Conservation (phyloP, 1,284 basidiomycete species). For the Trichosporon coremiiforme region DNA sequence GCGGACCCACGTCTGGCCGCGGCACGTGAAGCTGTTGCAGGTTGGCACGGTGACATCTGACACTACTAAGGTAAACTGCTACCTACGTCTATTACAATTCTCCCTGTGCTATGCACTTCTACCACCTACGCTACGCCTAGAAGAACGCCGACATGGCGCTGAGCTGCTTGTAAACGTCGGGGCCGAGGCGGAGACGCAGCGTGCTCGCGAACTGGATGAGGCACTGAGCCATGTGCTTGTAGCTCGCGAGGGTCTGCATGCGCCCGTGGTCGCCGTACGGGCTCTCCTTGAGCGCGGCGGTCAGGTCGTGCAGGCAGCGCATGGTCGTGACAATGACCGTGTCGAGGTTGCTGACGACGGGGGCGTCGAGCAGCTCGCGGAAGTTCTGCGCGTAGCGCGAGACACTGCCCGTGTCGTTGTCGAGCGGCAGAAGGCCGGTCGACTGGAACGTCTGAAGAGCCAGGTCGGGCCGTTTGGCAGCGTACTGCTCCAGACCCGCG, state of each 20-base stretch:
- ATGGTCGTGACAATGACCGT: slow-evolving; percentile 89
- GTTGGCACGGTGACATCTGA: background rate
- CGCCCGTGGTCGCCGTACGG: slow-evolving; percentile 62
- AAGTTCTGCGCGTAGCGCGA: slow-evolving; percentile 88
- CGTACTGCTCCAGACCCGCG: slow-evolving; percentile 76
- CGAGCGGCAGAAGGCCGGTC: slow-evolving; percentile 85
- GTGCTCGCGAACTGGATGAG: slow-evolving; percentile 86
- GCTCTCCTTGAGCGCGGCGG: slow-evolving; percentile 74
- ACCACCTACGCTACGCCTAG: slow-evolving; percentile 15
- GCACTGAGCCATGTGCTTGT: slow-evolving; percentile 54
- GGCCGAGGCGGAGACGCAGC: slow-evolving; percentile 82
- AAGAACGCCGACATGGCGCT: slow-evolving; percentile 49
- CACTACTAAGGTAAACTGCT: background rate
- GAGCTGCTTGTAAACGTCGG: slow-evolving; percentile 87
- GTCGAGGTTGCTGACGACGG: slow-evolving; percentile 85
- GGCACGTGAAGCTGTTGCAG: background rate
- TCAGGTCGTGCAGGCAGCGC: slow-evolving; percentile 82
- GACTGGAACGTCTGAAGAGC: slow-evolving; percentile 87
- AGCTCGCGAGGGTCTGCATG: slow-evolving; percentile 44
- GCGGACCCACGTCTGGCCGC: background rate
- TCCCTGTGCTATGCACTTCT: background rate
- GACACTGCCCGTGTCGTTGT: slow-evolving; percentile 81
- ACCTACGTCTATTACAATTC: background rate
- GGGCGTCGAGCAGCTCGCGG: slow-evolving; percentile 74
- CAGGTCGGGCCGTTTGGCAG: slow-evolving; percentile 70